A percentile compares a stretch with the other conserved stretches of the same genome.
phyloP scores from a whole-genome alignment of 176 grass and related monocot genomes.

The Cenchrus americanus region DNA sequence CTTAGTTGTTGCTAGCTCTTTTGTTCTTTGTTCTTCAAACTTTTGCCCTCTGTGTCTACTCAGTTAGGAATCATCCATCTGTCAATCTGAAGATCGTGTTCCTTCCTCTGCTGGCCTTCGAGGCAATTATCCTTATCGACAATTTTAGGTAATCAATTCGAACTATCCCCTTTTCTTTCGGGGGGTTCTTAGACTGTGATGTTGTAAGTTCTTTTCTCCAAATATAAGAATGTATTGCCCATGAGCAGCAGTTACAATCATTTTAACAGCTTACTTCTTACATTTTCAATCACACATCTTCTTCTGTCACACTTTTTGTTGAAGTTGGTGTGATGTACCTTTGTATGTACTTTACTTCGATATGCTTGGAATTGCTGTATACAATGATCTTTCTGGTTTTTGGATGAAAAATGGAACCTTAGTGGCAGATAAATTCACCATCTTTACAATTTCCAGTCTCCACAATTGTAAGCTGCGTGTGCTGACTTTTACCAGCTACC shows the following conservation, averaged over 20 bases:
- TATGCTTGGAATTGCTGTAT: neutral
- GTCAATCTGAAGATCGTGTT: constrained; percentile 95
- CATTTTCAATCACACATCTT: neutral
- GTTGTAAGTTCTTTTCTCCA: neutral
- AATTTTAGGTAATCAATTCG: constrained; percentile 77
- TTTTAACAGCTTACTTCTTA: neutral
- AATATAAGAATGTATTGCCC: neutral
- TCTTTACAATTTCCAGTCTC: neutral
- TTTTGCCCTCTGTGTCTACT: constrained; percentile 12
- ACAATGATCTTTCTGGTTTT: neutral
- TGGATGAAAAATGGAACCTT: neutral
- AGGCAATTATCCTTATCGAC: constrained; percentile 88
- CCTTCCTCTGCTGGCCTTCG: constrained; percentile 82
- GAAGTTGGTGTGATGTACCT: neutral
- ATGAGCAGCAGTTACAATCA: neutral
- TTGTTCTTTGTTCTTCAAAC: neutral
- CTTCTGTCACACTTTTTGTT: neutral
- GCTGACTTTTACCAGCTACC: neutral
- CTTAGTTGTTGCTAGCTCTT: neutral
- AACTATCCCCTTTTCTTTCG: neutral
- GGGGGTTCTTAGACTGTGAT: neutral
- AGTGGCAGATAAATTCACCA: neutral
- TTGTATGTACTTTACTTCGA: neutral
- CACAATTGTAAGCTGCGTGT: neutral
- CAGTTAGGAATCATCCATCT: constrained; percentile 52